phyloP scores from a whole-genome alignment of 768 basidiomycete species.

The Phylloporus sp. region DNA sequence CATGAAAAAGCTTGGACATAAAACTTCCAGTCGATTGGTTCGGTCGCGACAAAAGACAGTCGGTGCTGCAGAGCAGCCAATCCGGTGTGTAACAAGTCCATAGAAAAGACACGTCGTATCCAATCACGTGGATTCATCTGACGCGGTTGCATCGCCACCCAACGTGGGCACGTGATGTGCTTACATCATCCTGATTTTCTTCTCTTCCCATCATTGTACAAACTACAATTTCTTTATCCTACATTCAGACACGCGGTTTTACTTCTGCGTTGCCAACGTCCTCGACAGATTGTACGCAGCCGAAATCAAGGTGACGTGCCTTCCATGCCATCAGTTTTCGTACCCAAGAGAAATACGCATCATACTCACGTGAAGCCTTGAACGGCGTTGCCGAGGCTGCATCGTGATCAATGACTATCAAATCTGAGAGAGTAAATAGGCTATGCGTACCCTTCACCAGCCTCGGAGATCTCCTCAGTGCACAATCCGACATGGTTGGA shows the following conservation, averaged over 20 bases:
- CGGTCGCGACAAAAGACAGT: constrained; percentile 68
- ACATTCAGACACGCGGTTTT: background rate
- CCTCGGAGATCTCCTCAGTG: constrained; percentile 80
- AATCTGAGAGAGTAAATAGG: background rate
- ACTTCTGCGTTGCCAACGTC: constrained; percentile 36
- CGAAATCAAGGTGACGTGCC: constrained; percentile 81
- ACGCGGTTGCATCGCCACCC: background rate
- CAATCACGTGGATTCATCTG: background rate
- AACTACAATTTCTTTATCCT: background rate
- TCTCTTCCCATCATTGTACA: background rate
- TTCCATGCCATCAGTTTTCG: constrained; percentile 21
- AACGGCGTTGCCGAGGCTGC: constrained; percentile 79
- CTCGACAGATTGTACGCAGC: constrained; percentile 81
- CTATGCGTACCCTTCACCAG: constrained; percentile 69
- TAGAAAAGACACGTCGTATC: constrained; percentile 1
- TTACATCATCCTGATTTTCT: too few relatives aligned
- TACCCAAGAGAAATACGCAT: background rate
- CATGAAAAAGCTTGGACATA: constrained; percentile 79
- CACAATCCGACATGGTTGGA: constrained; percentile 86
- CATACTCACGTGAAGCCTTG: constrained; percentile 81
- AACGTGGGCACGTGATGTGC: too few relatives aligned
- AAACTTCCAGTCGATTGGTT: constrained; percentile 75
- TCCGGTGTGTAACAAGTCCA: constrained; percentile 62
- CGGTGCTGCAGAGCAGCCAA: constrained; percentile 54
- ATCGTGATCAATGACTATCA: background rate